These are phyloP conservation scores for Macaranga tanarius DNA, from an alignment of 441 rosid genomes.

Conservation along the genomic window DNA sequence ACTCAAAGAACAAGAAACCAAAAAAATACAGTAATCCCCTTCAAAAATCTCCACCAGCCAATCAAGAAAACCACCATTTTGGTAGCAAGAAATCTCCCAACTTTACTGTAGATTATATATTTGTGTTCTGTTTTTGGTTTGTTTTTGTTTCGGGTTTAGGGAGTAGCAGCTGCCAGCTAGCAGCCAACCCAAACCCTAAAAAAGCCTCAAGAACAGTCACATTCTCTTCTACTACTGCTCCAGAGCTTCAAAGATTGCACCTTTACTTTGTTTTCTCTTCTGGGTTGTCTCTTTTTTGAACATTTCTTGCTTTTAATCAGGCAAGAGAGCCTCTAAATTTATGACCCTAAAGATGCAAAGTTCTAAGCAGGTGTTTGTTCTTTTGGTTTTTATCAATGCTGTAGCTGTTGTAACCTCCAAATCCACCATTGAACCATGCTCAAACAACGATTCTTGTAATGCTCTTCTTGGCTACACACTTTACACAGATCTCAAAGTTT, in stretches of 20 bases:
- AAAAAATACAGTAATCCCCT: not conserved
- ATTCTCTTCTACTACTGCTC: slow-evolving; percentile 1
- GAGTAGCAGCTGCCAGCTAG: not conserved
- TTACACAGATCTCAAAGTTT: slow-evolving; percentile 87
- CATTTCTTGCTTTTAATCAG: not conserved
- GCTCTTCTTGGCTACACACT: slow-evolving; percentile 88
- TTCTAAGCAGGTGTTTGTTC: slow-evolving; percentile 4
- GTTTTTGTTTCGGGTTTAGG: not conserved
- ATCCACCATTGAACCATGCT: slow-evolving; percentile 94
- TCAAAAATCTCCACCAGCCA: not conserved
- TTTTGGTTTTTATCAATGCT: slow-evolving; percentile 46
- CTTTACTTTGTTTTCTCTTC: not conserved
- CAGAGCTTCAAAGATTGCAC: not conserved
- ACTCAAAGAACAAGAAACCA: not conserved
- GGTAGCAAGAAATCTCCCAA: too few species aligned
- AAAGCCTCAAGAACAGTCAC: slow-evolving; percentile 1
- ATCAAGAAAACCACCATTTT: not conserved
- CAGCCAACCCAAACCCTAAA: slow-evolving; percentile 5
- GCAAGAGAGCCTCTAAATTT: not conserved
- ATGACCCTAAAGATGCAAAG: slow-evolving; percentile 18
- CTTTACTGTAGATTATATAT: not conserved
- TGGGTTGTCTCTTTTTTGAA: not conserved
- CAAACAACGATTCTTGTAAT: slow-evolving; percentile 72
- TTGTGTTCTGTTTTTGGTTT: not conserved
- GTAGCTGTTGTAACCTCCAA: slow-evolving; percentile 44